Percentiles rank a stretch among this genome's conserved stretches.
phyloP scores from a whole-genome alignment of 2,329 filamentous ascomycete genomes.

The Verticillium longisporum region DNA sequence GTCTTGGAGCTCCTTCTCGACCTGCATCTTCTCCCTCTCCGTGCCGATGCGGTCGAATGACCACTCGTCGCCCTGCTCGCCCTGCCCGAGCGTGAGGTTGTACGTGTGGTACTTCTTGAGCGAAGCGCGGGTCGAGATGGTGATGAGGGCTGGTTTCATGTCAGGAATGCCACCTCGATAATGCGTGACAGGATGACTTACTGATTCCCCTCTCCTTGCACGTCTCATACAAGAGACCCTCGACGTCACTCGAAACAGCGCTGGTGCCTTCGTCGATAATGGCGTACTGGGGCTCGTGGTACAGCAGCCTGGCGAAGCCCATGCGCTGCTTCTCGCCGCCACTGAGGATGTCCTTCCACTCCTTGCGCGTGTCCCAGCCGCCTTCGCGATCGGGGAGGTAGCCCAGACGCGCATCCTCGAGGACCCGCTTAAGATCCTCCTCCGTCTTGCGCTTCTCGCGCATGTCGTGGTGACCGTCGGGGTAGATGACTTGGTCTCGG shows the following conservation, averaged over 20 bases:
- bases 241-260: conserved; percentile 89
- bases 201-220: conserved; percentile 92
- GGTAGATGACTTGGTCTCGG: conserved; percentile 96
- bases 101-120: conserved; percentile 94
- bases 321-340: conserved; percentile 97
- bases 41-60: conserved; percentile 92
- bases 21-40: conserved; percentile 83
- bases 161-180: conserved; percentile 9
- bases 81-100: conserved; percentile 78
- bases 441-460: conserved; percentile 71
- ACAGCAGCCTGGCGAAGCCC: conserved; percentile 81
- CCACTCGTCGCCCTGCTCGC: conserved; percentile 79
- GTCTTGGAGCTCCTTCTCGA: conserved; percentile 85
- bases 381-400: conserved; percentile 90
- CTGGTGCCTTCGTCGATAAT: conserved; percentile 95
- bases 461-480: conserved; percentile 94
- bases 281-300: conserved; percentile 91
- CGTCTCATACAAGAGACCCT: conserved; percentile 85
- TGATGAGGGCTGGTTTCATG: conserved; percentile 66
- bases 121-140: conserved; percentile 88
- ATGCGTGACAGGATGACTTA: conserved; percentile 37
- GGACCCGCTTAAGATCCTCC: conserved; percentile 65
- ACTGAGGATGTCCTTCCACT: conserved; percentile 97
- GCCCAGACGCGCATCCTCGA: conserved; percentile 79
- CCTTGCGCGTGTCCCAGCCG: conserved; percentile 93